Evolutionary conservation across 371 early-diverging fungal species (phyloP).

Genomic region (Actinomortierella ambigua): DNA sequence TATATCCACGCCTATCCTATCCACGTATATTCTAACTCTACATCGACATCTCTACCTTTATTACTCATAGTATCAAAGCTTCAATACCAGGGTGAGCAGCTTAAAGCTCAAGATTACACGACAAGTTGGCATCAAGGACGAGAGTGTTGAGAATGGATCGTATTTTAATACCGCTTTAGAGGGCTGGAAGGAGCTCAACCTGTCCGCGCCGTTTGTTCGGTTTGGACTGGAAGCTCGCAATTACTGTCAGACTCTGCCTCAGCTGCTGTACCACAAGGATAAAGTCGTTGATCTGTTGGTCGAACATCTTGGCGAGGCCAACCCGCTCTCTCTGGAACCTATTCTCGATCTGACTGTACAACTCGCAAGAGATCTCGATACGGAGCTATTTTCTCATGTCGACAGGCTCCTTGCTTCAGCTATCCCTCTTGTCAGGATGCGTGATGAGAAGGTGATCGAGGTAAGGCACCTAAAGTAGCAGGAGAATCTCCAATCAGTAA

Average conservation of each 20-base stretch:
- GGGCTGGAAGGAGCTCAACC: conserved; percentile 86
- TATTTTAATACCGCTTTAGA: conserved; percentile 83
- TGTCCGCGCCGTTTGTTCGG: conserved; percentile 77
- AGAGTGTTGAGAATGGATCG: conserved; percentile 63
- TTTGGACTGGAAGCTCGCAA: conserved; percentile 70
- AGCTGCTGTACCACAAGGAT: conserved; percentile 89
- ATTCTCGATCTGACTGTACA: conserved; percentile 71
- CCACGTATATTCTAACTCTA: neutral
- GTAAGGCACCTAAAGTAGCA: conserved; percentile 41
- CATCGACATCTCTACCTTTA: neutral
- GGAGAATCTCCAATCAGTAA: neutral
- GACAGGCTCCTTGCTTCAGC: conserved; percentile 64
- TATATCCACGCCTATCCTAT: neutral
- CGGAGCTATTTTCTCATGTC: conserved; percentile 88
- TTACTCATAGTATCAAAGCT: conserved; percentile 73
- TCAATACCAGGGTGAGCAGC: conserved; percentile 76
- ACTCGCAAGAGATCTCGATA: conserved; percentile 89
- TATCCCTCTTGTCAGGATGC: conserved; percentile 64
- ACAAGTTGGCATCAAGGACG: conserved; percentile 51
- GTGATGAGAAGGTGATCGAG: conserved; percentile 79
- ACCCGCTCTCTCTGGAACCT: conserved; percentile 74
- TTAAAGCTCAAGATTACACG: conserved; percentile 81
- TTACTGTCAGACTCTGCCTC: conserved; percentile 76
- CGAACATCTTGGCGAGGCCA: conserved; percentile 62
- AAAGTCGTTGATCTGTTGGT: conserved; percentile 72